These are phyloP conservation scores for Kwoniella shivajii DNA, from an alignment of 1,284 basidiomycete species.

Conservation along the genomic window DNA sequence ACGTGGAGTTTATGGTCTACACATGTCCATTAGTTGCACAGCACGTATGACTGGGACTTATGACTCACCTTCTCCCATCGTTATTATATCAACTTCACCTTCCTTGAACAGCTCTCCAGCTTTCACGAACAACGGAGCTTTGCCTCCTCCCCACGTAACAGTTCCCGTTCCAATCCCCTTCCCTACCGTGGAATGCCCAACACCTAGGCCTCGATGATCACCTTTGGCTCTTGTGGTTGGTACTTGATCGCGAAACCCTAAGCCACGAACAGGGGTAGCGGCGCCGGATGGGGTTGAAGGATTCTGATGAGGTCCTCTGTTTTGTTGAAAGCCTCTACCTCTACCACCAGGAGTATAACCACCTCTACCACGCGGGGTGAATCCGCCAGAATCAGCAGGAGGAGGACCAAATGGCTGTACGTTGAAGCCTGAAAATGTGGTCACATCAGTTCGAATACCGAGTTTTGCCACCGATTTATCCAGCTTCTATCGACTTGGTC, in stretches of 20 bases:
- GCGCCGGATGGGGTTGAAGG: constrained; percentile 24
- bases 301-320: constrained; percentile 6
- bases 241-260: constrained; percentile 32
- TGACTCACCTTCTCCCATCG: constrained; percentile 36
- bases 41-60: no score
- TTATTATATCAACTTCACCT: constrained; percentile 47
- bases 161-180: constrained; percentile 22
- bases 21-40: not conserved
- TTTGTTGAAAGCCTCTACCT: constrained; percentile 7
- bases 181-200: constrained; percentile 13
- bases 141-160: constrained; percentile 42
- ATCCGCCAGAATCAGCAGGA: constrained; percentile 8
- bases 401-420: constrained; percentile 35
- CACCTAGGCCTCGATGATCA: constrained; percentile 6
- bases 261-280: constrained; percentile 35
- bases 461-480: constrained; percentile 6
- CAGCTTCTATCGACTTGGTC: not conserved
- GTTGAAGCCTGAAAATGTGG: constrained; percentile 21
- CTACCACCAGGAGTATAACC: constrained; percentile 18
- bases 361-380: constrained; percentile 15
- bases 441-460: not conserved
- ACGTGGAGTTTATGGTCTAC: constrained; percentile 27
- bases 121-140: constrained; percentile 53
- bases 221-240: constrained; percentile 1
- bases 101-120: constrained; percentile 53